Conservation (phyloP, 805 yeast species). For the Metschnikowia similis region DNA sequence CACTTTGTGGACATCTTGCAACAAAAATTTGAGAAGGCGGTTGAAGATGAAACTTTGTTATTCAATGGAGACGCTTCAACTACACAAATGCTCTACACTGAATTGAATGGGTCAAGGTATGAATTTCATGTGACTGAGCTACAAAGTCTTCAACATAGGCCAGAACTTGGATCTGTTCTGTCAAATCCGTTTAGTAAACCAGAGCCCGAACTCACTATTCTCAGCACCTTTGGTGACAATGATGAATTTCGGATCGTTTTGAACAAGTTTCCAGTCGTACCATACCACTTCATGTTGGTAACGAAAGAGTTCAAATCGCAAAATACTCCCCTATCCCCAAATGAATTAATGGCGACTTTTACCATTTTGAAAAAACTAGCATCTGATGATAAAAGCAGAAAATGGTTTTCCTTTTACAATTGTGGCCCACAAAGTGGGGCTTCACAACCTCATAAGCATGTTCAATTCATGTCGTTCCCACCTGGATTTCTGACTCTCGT, state of each 20-base stretch:
- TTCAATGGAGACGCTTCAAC: slow-evolving; percentile 48
- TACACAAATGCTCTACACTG: slow-evolving; percentile 10
- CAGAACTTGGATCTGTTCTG: slow-evolving; percentile 36
- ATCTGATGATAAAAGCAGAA: slow-evolving; percentile 26
- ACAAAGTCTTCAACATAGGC: slow-evolving; percentile 33
- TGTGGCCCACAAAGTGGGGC: slow-evolving; percentile 89
- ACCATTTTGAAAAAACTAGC: slow-evolving; percentile 50
- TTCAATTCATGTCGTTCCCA: slow-evolving; percentile 80
- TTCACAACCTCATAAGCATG: slow-evolving; percentile 90
- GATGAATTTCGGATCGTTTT: slow-evolving; percentile 59
- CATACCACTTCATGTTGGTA: slow-evolving; percentile 73
- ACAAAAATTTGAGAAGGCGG: slow-evolving; percentile 46
- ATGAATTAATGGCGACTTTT: slow-evolving; percentile 62
- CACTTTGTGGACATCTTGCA: slow-evolving; percentile 34
- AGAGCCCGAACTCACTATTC: slow-evolving; percentile 67
- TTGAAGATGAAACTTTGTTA: slow-evolving; percentile 40
- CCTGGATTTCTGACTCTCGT: slow-evolving; percentile 54
- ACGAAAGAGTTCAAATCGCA: slow-evolving; percentile 75
- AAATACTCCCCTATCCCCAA: slow-evolving; percentile 61
- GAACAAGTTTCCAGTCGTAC: slow-evolving; percentile 83
- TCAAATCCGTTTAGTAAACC: slow-evolving; percentile 77
- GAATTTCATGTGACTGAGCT: slow-evolving; percentile 30
- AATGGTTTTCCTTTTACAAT: slow-evolving; percentile 81
- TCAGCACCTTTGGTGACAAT: slow-evolving; percentile 47
- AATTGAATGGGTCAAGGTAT: slow-evolving; percentile 10